A percentile compares a stretch with the other conserved stretches of the same genome.
These are phyloP conservation scores for Monosporascus sp. DNA, from an alignment of 2,329 filamentous ascomycete genomes.

Conservation along the genomic window DNA sequence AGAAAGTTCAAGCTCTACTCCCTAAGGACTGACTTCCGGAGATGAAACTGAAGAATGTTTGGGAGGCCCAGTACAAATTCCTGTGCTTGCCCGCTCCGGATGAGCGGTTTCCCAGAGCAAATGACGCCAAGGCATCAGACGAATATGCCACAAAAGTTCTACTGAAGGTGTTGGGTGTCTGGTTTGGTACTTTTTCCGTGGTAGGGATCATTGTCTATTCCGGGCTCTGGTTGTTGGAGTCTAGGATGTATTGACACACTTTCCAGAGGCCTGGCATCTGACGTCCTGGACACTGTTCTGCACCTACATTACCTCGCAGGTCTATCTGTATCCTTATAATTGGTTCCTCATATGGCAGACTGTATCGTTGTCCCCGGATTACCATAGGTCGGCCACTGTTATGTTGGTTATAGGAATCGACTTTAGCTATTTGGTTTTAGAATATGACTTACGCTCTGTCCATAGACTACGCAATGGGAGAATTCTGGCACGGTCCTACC, in stretches of 20 bases:
- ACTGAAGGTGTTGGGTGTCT: conserved; percentile 9
- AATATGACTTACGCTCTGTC: too few relatives aligned
- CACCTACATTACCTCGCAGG: too few relatives aligned
- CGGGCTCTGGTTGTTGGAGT: conserved; percentile 4
- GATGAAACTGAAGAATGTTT: conserved; percentile 22
- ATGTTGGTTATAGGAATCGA: too few relatives aligned
- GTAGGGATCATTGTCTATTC: conserved; percentile 6
- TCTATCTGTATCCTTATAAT: too few relatives aligned
- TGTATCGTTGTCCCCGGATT: too few relatives aligned
- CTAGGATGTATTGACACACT: not conserved
- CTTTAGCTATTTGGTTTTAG: too few relatives aligned
- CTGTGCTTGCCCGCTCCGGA: conserved; percentile 16
- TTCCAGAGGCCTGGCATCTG: too few relatives aligned
- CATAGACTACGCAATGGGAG: too few relatives aligned
- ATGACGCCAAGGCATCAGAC: conserved; percentile 20
- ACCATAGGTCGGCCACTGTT: too few relatives aligned
- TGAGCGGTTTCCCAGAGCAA: conserved; percentile 17
- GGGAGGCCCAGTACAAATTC: conserved; percentile 20
- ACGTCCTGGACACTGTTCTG: too few relatives aligned
- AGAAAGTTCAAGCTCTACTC: conserved; percentile 11
- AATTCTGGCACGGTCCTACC: too few relatives aligned
- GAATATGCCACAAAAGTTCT: conserved; percentile 12
- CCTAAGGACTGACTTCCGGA: conserved; percentile 16
- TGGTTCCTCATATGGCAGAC: too few relatives aligned
- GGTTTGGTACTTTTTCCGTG: conserved; percentile 12